A percentile compares a stretch with the other conserved stretches of the same genome.
Conservation (phyloP, 352 stramenopile genomes). For the Nothophytophthora sp. region DNA sequence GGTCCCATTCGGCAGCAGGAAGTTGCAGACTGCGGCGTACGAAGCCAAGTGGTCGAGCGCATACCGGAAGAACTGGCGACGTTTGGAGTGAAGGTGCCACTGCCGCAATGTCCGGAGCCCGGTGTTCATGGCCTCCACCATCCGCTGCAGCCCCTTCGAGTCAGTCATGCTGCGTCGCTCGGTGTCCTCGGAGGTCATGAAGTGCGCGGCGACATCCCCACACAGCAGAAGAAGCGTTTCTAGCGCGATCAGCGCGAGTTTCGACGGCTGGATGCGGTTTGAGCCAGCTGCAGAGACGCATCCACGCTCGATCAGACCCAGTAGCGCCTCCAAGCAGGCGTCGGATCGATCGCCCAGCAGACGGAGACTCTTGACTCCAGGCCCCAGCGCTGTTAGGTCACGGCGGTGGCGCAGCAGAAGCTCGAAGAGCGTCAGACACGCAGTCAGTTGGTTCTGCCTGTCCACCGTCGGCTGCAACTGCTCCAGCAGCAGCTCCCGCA, state of each 20-base stretch:
- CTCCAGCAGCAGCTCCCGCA: conserved; percentile 39
- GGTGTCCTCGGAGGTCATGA: conserved; percentile 12
- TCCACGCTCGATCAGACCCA: conserved; percentile 17
- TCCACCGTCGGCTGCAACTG: conserved; percentile 24
- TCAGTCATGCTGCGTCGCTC: conserved; percentile 1
- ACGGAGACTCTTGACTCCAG: background rate
- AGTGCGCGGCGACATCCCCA: conserved; percentile 27
- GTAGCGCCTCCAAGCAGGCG: conserved; percentile 19
- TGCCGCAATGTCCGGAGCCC: conserved; percentile 11
- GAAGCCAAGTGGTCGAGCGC: conserved; percentile 27
- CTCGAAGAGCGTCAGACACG: conserved; percentile 62
- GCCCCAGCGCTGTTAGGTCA: conserved; percentile 1
- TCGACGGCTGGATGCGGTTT: conserved; percentile 45
- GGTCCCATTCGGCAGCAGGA: conserved; percentile 7
- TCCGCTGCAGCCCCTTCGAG: conserved; percentile 1
- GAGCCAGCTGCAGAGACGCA: conserved; percentile 12
- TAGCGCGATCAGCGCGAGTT: conserved; percentile 49
- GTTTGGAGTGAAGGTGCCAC: conserved; percentile 28
- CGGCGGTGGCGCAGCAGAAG: conserved; percentile 41
- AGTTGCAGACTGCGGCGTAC: conserved; percentile 19
- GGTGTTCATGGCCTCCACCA: conserved; percentile 19
- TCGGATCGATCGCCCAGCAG: conserved; percentile 13
- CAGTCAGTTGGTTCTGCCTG: conserved; percentile 58
- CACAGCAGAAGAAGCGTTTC: conserved; percentile 51
- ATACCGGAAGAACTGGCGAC: conserved; percentile 25